These are phyloP conservation scores for Candida methanosorbosa DNA, from an alignment of 805 yeast genomes.

Conservation along the genomic window DNA sequence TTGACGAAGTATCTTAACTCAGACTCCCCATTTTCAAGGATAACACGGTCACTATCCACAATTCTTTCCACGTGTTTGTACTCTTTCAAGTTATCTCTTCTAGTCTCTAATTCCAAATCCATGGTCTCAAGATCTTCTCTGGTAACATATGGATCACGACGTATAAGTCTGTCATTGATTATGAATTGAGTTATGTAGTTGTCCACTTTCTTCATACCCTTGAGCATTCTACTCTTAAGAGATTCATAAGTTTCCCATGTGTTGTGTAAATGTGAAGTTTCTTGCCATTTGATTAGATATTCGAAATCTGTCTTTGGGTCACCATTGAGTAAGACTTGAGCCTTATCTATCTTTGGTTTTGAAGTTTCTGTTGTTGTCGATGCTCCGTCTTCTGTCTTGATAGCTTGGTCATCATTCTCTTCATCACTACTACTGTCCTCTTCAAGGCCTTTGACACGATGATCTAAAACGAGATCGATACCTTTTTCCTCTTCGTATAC, in stretches of 20 bases:
- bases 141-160: conserved; percentile 75
- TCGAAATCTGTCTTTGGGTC: conserved; percentile 52
- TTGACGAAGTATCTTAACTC: conserved; percentile 78
- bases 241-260: conserved; percentile 76
- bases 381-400: conserved; percentile 12
- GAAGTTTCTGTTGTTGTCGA: conserved; percentile 11
- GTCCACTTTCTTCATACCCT: conserved; percentile 81
- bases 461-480: conserved; percentile 42
- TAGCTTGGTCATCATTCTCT: conserved; percentile 24
- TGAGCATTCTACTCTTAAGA: conserved; percentile 34
- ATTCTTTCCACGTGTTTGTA: conserved; percentile 84
- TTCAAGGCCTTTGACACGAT: conserved; percentile 31
- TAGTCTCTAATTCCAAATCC: conserved; percentile 84
- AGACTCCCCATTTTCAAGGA: conserved; percentile 50
- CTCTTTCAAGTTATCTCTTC: conserved; percentile 76
- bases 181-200: conserved; percentile 80
- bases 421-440: conserved; percentile 22
- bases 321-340: conserved; percentile 12
- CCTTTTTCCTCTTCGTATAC: conserved; percentile 14
- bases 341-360: neutral
- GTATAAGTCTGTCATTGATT: conserved; percentile 62
- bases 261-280: conserved; percentile 84
- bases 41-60: conserved; percentile 73
- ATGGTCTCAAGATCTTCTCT: conserved; percentile 88
- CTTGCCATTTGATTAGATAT: conserved; percentile 76